Evolutionary conservation across 495 filamentous ascomycete genomes (phyloP), one percentile per base, ranked within the genome.

Genomic region (Penicillium roqueforti): DNA sequence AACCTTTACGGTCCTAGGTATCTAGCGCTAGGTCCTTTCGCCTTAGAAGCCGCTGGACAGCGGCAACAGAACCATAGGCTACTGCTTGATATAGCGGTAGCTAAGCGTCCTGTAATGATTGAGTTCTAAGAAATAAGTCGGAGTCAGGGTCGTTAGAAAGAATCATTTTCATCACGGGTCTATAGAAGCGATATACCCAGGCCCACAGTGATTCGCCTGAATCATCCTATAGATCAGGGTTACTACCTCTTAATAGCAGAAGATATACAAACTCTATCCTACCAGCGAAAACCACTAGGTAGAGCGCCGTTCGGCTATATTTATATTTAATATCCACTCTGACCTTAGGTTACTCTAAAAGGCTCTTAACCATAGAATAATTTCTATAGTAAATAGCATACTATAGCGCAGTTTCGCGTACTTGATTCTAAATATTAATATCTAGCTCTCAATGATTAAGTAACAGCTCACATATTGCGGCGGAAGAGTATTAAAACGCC

Each of bases 311-410:
- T 23, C 22, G 22, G 22, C 22, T 4, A 4, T 23, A 4, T 23
- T 23, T 23, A 23, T 23, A 23, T 4, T 23, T 23, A 23, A 23
- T 4, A 4, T 23, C 22, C 4, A 23, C 22, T 23, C 22, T 23
- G 4, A 23, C 22, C 2, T 23, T 23, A 23, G 22, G 22, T 23
- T 23, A 23, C 22, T 23, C 22, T 23, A 23, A 4, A 23, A 23
- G 2, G 7, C 40, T 42, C 20, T 39, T 41, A 3, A 58, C 20
- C 3, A 23, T 18, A 4, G 28, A 22, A 28, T 13, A 38, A 13
- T n/a, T 54, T 20, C 23, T 20, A 23, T 58, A 54, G 26, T 32
- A 31, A 14, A 54, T 47, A 6, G 49, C 32, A 58, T 58, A 58
- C 51, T 26, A 58, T 41, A 58, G 28, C 6, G 46, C 52, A 29